These are phyloP conservation scores for Phytophthora quininea DNA, from an alignment of 352 stramenopile genomes.

Conservation along the genomic window DNA sequence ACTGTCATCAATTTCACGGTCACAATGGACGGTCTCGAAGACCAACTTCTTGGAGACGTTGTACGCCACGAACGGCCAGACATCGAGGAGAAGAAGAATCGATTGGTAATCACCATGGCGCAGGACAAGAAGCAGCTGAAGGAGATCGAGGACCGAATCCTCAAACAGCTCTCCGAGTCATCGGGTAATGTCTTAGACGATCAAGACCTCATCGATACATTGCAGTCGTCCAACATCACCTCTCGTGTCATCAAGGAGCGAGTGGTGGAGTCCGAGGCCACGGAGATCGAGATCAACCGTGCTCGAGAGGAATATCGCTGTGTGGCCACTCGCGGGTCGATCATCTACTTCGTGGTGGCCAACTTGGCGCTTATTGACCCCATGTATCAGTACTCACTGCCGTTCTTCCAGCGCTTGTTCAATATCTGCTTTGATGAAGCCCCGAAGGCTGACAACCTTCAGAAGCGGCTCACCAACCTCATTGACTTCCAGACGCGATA, in stretches of 20 bases:
- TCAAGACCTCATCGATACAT: slow-evolving; percentile 87
- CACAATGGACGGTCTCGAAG: slow-evolving; percentile 93
- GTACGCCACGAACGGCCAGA: slow-evolving; percentile 92
- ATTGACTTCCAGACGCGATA: slow-evolving; percentile 90
- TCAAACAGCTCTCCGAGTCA: slow-evolving; percentile 92
- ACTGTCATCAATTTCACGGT: slow-evolving; percentile 97
- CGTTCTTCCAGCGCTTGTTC: slow-evolving; percentile 93
- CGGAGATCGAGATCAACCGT: slow-evolving; percentile 91
- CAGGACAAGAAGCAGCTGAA: slow-evolving; percentile 93
- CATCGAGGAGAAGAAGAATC: slow-evolving; percentile 94
- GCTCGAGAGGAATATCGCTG: slow-evolving; percentile 91
- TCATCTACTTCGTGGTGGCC: slow-evolving; percentile 96
- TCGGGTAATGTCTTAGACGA: slow-evolving; percentile 94
- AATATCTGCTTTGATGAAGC: slow-evolving; percentile 91
- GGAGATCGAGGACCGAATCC: slow-evolving; percentile 93
- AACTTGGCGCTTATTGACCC: slow-evolving; percentile 92
- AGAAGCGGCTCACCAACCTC: slow-evolving; percentile 76
- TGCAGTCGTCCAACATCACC: slow-evolving; percentile 88
- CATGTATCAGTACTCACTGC: slow-evolving; percentile 97
- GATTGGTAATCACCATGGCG: slow-evolving; percentile 93
- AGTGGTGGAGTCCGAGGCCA: slow-evolving; percentile 90
- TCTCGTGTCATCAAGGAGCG: slow-evolving; percentile 90
- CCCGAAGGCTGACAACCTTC: slow-evolving; percentile 57
- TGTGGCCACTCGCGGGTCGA: slow-evolving; percentile 90
- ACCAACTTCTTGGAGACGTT: slow-evolving; percentile 92